A percentile compares a stretch with the other conserved stretches of the same genome.
phyloP scores from a whole-genome alignment of 139 green algal genomes.

The Tetradesmus obliquus region DNA sequence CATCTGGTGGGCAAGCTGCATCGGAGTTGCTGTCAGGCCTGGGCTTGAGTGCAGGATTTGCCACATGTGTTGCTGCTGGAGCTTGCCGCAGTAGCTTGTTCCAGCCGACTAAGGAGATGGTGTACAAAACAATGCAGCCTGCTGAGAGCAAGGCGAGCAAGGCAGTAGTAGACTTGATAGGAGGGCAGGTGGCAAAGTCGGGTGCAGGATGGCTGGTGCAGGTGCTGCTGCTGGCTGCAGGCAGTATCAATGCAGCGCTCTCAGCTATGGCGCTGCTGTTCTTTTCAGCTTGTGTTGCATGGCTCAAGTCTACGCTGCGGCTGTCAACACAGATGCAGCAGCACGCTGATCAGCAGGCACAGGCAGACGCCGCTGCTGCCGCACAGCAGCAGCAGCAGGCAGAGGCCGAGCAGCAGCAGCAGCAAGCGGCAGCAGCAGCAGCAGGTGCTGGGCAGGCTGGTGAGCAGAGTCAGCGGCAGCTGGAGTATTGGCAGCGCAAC shows the following conservation, averaged over 20 bases:
- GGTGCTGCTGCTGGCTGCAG: constrained; percentile 4
- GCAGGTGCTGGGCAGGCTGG: not conserved
- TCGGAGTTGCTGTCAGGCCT: not conserved
- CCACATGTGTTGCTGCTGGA: not conserved
- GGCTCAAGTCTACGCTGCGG: not conserved
- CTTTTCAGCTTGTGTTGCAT: not conserved
- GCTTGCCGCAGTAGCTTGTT: constrained; percentile 21
- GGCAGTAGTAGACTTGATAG: constrained; percentile 26
- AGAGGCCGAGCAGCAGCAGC: not conserved
- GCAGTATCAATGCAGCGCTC: constrained; percentile 18
- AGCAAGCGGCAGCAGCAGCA: not conserved
- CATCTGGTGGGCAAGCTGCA: not conserved
- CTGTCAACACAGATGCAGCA: constrained; percentile 11
- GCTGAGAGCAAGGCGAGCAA: not conserved
- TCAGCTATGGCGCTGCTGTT: constrained; percentile 18
- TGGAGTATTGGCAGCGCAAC: not conserved
- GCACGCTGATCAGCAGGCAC: not conserved
- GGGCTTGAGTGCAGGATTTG: not conserved
- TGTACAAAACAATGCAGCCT: constrained; percentile 12
- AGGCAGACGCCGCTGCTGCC: not conserved
- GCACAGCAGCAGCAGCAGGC: not conserved
- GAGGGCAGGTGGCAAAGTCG: constrained; percentile 23
- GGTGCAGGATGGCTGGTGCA: constrained; percentile 25
- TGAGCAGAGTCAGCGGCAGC: not conserved
- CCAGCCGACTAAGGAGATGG: constrained; percentile 9